A percentile compares a stretch with the other conserved stretches of the same genome.
These are phyloP conservation scores for Cicer judaicum DNA, from an alignment of 306 rosid genomes.

Conservation along the genomic window DNA sequence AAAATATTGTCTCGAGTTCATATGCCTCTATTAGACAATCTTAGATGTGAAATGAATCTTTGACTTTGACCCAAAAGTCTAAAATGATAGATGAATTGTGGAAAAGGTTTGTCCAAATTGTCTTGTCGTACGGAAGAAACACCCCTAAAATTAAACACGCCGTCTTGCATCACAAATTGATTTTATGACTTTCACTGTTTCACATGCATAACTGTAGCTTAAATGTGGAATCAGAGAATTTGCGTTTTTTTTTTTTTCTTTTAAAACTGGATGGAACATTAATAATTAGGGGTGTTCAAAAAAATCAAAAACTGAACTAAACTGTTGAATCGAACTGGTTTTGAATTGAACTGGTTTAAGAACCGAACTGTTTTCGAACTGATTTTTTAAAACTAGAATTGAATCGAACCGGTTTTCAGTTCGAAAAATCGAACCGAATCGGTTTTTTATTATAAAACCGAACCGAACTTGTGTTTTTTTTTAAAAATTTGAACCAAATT, in stretches of 20 bases:
- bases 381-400: no score
- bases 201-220: neutral
- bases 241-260: neutral
- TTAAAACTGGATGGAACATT: neutral
- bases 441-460: no score
- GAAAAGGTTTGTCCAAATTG: neutral
- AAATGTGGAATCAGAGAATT: neutral
- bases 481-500: no score
- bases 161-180: neutral
- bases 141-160: neutral
- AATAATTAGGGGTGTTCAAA: neutral
- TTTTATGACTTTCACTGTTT: neutral
- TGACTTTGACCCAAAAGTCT: neutral
- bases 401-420: no score
- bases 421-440: no score
- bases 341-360: no score
- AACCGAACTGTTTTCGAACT: no score
- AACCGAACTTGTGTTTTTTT: no score
- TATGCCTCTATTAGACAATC: slow-evolving; percentile 1
- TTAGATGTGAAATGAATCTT: slow-evolving; percentile 10
- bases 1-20: neutral
- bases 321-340: no score
- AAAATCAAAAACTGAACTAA: no score
- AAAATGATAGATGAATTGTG: neutral
- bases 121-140: slow-evolving; percentile 12